These are phyloP conservation scores for Botryobasidium botryosum DNA, from an alignment of 768 basidiomycete genomes.

Conservation along the genomic window DNA sequence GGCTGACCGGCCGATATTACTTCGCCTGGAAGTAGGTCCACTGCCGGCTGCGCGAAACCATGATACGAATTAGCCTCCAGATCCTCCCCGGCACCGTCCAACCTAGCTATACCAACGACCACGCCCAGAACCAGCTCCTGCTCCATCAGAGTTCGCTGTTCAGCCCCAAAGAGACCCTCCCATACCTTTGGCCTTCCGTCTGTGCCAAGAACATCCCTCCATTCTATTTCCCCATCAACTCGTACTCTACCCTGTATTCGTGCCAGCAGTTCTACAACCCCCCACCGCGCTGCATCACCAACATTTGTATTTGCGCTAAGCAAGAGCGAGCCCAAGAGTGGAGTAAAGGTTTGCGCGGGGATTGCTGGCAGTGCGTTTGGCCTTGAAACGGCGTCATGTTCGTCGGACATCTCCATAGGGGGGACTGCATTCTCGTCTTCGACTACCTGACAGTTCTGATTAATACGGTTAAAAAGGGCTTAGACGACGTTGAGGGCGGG, in stretches of 20 bases:
- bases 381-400: conserved; percentile 5
- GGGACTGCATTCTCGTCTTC: conserved; percentile 25
- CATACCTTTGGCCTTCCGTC: no score
- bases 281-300: conserved; percentile 51
- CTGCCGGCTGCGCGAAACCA: no score
- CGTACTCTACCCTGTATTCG: conserved; percentile 20
- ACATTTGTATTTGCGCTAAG: conserved; percentile 63
- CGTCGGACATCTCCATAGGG: conserved; percentile 15
- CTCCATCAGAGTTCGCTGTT: conserved; percentile 51
- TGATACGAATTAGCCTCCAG: conserved; percentile 17
- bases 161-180: conserved; percentile 29
- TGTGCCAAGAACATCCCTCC: conserved; percentile 12
- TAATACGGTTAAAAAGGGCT: background rate
- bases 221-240: conserved; percentile 24
- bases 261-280: conserved; percentile 61
- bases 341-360: conserved; percentile 76
- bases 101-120: conserved; percentile 73
- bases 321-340: conserved; percentile 74
- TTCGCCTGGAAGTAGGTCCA: no score
- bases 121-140: conserved; percentile 72
- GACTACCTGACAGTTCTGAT: conserved; percentile 49
- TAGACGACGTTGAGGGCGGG: background rate
- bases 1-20: no score
- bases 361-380: conserved; percentile 27
- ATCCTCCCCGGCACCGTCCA: conserved; percentile 30